Evolutionary conservation across 164 flowering plant genomes (phyloP), one percentile per base, ranked within the genome.

Genomic region (Piper longum): DNA sequence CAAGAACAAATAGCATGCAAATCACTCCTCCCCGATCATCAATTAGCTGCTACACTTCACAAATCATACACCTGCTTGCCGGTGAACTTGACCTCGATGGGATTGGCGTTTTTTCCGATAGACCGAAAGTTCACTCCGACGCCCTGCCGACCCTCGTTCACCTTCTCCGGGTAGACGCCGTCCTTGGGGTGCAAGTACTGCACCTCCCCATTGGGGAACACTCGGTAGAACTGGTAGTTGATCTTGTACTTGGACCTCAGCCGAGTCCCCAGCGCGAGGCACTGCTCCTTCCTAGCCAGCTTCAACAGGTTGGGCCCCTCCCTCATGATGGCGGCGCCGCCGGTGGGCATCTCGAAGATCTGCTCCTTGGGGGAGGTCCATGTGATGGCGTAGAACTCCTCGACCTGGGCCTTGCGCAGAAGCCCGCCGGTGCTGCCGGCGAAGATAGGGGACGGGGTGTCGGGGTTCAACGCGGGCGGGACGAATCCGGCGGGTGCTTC

Each of bases 141-240:
- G 0, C 97, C 97, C 63, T 83, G 75, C 18, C 98, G 83, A 0
- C 98, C 98, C 0, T 88, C 77, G 78, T 93, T 93, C 64, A 88
- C 98, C 85, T 93, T 93, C 83, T 93, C 98, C 0, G 96, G 98
- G 79, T 93, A 93, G n/a, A 93, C 97, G 4, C 98, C 98, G 72
- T 93, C 98, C 66, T 93, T 93, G 0, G 98, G 98, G 76, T 93
- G 98, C 68, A 93, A 74, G 62, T 90, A 93, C 45, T 93, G 98
- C 18, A 93, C 98, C 74, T 93, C 97, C 3, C 98, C 98, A 68
- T 85, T 93, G 11, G 97, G 98, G 75, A 93, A 90, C 7, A 90
- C 98, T 83, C 98, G 79, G 76, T 93, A 93, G 69, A 93, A 93
- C 66, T 93, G 98, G 78, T 93, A 93, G 67, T 86, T 86, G 64